Evolutionary conservation across 2,329 filamentous ascomycete genomes (phyloP).

Genomic region (Colletotrichum agaves): DNA sequence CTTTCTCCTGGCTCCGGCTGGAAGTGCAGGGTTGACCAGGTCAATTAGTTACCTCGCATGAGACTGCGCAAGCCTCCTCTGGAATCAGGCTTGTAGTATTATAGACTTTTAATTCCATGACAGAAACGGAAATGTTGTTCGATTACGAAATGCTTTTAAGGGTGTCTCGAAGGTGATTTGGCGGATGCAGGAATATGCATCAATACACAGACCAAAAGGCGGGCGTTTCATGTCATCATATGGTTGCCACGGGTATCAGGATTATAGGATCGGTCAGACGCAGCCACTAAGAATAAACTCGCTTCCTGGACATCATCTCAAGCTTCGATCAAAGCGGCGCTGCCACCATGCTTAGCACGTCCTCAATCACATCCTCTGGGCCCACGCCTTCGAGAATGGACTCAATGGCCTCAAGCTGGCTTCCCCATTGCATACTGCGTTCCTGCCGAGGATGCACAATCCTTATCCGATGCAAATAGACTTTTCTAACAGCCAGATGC

Average conservation of each 20-base stretch:
- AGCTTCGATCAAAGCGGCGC: constrained; percentile 57
- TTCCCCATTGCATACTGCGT: constrained; percentile 93
- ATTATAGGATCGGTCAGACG: constrained; percentile 16
- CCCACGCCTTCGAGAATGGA: constrained; percentile 71
- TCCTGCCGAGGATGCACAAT: constrained; percentile 78
- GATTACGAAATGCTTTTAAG: constrained; percentile 26
- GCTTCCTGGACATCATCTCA: constrained; percentile 8
- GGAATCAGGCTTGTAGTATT: constrained; percentile 32
- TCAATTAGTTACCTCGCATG: constrained; percentile 60
- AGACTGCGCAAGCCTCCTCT: constrained; percentile 16
- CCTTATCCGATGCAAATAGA: constrained; percentile 86
- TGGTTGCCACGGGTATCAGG: constrained; percentile 23
- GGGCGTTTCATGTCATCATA: constrained; percentile 32
- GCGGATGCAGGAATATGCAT: constrained; percentile 27
- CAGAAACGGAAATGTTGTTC: constrained; percentile 35
- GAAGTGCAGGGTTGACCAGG: constrained; percentile 85
- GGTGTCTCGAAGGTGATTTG: constrained; percentile 21
- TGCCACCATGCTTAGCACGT: constrained; percentile 68
- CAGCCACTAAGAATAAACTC: constrained; percentile 20
- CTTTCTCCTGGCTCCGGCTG: constrained; percentile 86
- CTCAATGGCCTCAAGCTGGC: constrained; percentile 75
- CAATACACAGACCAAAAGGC: constrained; percentile 26
- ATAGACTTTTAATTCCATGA: constrained; percentile 41
- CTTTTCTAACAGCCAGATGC: constrained; percentile 82
- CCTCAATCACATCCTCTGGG: constrained; percentile 72